Evolutionary conservation across 1,284 basidiomycete genomes (phyloP), one percentile per base, ranked within the genome.

Genomic region (Leucoagaricus sp.): DNA sequence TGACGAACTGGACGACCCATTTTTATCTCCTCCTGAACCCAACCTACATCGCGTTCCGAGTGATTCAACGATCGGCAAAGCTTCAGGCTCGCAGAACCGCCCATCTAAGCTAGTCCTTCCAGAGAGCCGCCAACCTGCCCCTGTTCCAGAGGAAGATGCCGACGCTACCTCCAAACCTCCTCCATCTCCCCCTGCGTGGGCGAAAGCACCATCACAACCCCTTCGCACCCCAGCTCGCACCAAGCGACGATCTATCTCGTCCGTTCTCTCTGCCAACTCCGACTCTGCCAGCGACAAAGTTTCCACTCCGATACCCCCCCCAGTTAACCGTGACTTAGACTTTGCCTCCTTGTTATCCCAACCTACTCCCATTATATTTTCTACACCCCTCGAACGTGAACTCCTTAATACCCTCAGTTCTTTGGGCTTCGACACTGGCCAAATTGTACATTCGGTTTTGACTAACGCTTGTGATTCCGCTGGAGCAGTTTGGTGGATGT

Each of bases 401-500:
- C 75, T 99, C 9, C 74, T 98, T 15, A 91, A 91, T 58, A 80
- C 77, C 3, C 77, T 99, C 52, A 87, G 87, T 58, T 69, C 74
- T 17, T 75, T 98, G 6, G 96, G 97, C 0, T 86, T 98, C 61
- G 96, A 99, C 68, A 92, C 91, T 0, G 94, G 93, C 9, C 97
- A 99, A 72, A 91, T 98, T 56, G 88, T 91, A 19, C 96, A 99
- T 69, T 94, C 91, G 1, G 95, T 98, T 6, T 79, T 91, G 45
- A 90, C 83, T 25, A 86, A 98, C 71, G 96, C 97, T 0, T 99
- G 96, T 67, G 96, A 99, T 71, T 82, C 92, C 0, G 85, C 91
- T 5, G 91, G 94, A 9, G 94, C 96, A 1, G 75, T 94, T 10
- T 99, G 96, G 96, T 99, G 97, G 97, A 92, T 98, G 80, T 75